Evolutionary conservation across 2,329 filamentous ascomycete genomes (phyloP), one percentile per base, ranked within the genome.

Genomic region (Aureobasidium sp.): DNA sequence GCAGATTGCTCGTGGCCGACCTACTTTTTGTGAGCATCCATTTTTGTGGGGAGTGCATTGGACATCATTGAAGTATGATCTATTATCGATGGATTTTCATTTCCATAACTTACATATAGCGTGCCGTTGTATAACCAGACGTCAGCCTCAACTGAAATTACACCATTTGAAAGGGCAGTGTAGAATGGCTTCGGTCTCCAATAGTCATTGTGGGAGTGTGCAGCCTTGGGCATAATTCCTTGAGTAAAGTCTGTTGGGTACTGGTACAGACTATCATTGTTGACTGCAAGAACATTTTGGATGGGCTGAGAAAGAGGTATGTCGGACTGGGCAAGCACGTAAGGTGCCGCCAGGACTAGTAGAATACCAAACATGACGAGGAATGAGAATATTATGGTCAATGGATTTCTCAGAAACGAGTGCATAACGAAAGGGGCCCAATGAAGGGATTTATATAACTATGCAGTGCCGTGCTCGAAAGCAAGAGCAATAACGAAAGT

Each of bases 241-340:
- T 79, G 72, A 1, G 80, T 83, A 17, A 84, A 70, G 60, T 80
- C 77, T 0, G 80, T 84, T 0, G 80, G 80, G 65, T 83, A 84
- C 16, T 65, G 71, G 65, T 83, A 83, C 17, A 76, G 68, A 8
- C 72, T 66, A 41, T 71, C 74, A 19, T 70, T 65, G 59, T 79
- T 72, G 5, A 78, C 79, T 52, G 72, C 69, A 48, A 83, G 64
- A 48, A 83, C 77, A 55, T 75, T 74, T 60, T 82, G 78, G 40
- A 83, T 66, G 35, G 72, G 68, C 14, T 70, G 66, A 11, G 74
- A 72, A 21, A 76, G 63, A 55, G 68, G 68, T 34, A 67, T 62
- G 38, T 70, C 64, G 12, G 63, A 62, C 41, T 64, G 64, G 2
- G 63, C 63, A 11, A 41, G 34, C 12, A 56, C 55, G 12, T 52